Evolutionary conservation across 805 yeast species (phyloP).

Genomic region (Suhomyces kilbournensis): DNA sequence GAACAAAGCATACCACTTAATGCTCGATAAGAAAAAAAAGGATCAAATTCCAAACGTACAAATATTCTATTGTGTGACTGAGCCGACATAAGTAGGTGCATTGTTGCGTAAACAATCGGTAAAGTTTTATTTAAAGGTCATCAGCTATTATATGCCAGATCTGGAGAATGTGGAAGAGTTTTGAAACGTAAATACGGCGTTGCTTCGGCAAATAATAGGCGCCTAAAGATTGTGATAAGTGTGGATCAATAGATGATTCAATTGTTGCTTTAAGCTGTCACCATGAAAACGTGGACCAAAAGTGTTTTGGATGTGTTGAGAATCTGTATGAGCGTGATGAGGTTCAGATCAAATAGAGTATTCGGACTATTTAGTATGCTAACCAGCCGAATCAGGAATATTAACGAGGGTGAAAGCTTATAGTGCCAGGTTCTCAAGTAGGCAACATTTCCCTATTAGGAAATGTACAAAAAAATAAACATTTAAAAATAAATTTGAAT

Average conservation of each 20-base stretch:
- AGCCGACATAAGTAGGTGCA: neutral
- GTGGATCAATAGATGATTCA: neutral
- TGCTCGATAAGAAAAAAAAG: neutral
- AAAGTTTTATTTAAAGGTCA: neutral
- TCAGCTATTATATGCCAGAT: slow-evolving; percentile 1
- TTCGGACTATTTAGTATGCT: neutral
- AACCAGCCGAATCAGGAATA: neutral
- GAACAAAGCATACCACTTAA: neutral
- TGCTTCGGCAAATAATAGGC: neutral
- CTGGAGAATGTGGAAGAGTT: neutral
- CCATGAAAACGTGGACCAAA: neutral
- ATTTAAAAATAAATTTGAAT: neutral
- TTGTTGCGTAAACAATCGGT: neutral
- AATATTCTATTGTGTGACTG: neutral
- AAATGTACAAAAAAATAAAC: neutral
- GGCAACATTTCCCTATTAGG: neutral
- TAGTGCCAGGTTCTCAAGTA: neutral
- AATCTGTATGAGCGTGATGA: neutral
- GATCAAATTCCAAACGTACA: neutral
- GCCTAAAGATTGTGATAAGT: neutral
- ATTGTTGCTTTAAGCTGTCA: neutral
- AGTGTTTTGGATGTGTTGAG: neutral
- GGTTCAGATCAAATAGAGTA: neutral
- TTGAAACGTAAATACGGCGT: neutral
- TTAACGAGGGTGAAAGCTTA: neutral